These are phyloP conservation scores for Ceratopteris richardii DNA, from an alignment of 75 land plant genomes.

Conservation along the genomic window DNA sequence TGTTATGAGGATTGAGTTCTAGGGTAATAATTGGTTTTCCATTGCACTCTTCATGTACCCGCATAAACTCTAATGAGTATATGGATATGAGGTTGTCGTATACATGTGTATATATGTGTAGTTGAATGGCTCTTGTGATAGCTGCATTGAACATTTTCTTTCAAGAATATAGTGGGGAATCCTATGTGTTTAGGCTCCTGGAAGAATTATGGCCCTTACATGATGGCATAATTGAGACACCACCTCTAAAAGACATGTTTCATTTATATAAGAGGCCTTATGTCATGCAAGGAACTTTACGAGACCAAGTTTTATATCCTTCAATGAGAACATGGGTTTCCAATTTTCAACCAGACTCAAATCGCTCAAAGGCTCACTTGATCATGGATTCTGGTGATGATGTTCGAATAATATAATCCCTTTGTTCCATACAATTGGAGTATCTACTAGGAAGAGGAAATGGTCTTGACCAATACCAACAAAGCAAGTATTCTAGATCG, in stretches of 20 bases:
- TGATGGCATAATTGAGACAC: constrained; percentile 36
- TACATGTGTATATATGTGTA: too few species aligned
- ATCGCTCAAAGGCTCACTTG: constrained; percentile 1
- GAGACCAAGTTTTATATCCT: constrained; percentile 44
- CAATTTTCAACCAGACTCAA: background rate
- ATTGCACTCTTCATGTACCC: too few species aligned
- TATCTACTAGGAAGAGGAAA: constrained; percentile 36
- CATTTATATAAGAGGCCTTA: constrained; percentile 46
- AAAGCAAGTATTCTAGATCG: too few species aligned
- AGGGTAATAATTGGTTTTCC: too few species aligned
- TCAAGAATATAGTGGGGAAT: constrained; percentile 47
- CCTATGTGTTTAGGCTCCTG: constrained; percentile 33
- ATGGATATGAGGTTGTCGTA: too few species aligned
- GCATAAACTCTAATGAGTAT: too few species aligned
- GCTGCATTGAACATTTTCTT: too few species aligned
- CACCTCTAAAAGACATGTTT: constrained; percentile 24
- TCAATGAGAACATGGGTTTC: constrained; percentile 3
- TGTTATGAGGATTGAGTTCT: too few species aligned
- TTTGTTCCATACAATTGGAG: constrained; percentile 32
- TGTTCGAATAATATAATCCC: constrained; percentile 22
- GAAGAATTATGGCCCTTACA: constrained; percentile 45
- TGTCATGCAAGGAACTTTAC: constrained; percentile 29
- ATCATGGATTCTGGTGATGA: constrained; percentile 20
- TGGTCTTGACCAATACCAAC: constrained; percentile 37
- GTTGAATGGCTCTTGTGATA: too few species aligned